These are phyloP conservation scores for Pinus albicaulis DNA, from an alignment of 75 land plant species.

Conservation along the genomic window DNA sequence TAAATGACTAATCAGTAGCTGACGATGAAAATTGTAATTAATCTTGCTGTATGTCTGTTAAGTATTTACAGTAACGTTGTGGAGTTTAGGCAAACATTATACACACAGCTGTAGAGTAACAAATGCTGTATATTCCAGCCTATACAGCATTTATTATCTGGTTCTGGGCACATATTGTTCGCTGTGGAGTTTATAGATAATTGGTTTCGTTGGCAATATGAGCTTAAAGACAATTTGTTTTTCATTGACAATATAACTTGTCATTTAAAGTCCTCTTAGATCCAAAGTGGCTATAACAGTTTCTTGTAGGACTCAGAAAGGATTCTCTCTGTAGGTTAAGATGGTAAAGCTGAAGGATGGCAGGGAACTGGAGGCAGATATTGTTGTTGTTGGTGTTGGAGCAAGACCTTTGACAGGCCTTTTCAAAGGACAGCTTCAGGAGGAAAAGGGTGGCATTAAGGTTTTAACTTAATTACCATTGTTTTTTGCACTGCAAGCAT, in stretches of 20 bases:
- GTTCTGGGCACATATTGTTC: too few species aligned
- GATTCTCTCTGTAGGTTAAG: constrained; percentile 52
- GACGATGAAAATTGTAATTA: not conserved
- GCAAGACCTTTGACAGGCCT: constrained; percentile 71
- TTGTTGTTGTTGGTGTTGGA: constrained; percentile 97
- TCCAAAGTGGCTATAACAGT: not conserved
- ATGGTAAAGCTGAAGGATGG: constrained; percentile 89
- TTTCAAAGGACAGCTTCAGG: constrained; percentile 87
- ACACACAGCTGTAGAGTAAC: too few species aligned
- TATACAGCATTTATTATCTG: too few species aligned
- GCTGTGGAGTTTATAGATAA: too few species aligned
- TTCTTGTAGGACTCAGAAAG: not conserved
- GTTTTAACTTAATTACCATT: constrained; percentile 23
- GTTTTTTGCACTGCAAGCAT: not conserved
- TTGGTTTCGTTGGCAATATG: not conserved
- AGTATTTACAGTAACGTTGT: not conserved
- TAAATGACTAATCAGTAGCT: not conserved
- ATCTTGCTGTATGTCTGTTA: not conserved
- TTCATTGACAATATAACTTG: not conserved
- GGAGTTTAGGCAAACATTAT: not conserved
- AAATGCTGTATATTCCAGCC: too few species aligned
- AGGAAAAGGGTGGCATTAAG: constrained; percentile 96
- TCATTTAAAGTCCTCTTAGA: not conserved
- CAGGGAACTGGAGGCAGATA: constrained; percentile 69
- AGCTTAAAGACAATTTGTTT: not conserved